Conservation (phyloP, 2,329 filamentous ascomycete species). For the Talaromyces sp. region DNA sequence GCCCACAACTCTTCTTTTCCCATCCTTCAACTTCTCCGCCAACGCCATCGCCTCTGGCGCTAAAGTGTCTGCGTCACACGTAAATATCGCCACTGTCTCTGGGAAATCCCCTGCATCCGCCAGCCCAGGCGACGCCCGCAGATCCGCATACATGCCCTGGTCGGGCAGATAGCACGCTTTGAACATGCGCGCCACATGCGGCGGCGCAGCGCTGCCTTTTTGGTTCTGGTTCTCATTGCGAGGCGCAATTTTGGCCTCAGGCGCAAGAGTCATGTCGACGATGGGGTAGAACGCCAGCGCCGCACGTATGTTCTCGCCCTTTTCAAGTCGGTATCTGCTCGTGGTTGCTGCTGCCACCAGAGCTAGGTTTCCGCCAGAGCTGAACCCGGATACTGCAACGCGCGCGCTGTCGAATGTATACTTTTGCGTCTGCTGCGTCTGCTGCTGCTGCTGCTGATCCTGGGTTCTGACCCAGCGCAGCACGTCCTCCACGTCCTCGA, state of each 20-base stretch:
- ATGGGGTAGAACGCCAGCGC: conserved; percentile 27
- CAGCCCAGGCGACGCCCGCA: conserved; percentile 23
- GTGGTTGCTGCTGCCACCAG: too few relatives aligned
- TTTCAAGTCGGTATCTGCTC: too few relatives aligned
- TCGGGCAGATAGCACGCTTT: conserved; percentile 25
- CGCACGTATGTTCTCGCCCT: too few relatives aligned
- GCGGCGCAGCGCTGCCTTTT: conserved; percentile 16
- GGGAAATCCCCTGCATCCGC: conserved; percentile 22
- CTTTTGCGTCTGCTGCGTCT: too few relatives aligned
- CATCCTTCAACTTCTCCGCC: conserved; percentile 16
- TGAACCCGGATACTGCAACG: too few relatives aligned
- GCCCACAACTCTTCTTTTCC: conserved; percentile 9
- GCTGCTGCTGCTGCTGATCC: too few relatives aligned
- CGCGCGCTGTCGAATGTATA: too few relatives aligned
- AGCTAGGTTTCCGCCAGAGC: conserved; percentile 36
- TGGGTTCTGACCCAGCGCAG: too few relatives aligned
- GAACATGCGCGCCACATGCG: conserved; percentile 16
- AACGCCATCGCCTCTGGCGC: conserved; percentile 21
- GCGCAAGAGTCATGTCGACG: conserved; percentile 15
- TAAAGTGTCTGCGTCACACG: conserved; percentile 18
- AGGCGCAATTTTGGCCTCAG: conserved; percentile 9
- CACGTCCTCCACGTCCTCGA: conserved; percentile 44
- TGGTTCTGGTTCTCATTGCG: background rate
- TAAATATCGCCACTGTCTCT: conserved; percentile 20
- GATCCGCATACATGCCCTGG: conserved; percentile 14